phyloP scores from a whole-genome alignment of 31 red algal species.

The Endocladia muricata region DNA sequence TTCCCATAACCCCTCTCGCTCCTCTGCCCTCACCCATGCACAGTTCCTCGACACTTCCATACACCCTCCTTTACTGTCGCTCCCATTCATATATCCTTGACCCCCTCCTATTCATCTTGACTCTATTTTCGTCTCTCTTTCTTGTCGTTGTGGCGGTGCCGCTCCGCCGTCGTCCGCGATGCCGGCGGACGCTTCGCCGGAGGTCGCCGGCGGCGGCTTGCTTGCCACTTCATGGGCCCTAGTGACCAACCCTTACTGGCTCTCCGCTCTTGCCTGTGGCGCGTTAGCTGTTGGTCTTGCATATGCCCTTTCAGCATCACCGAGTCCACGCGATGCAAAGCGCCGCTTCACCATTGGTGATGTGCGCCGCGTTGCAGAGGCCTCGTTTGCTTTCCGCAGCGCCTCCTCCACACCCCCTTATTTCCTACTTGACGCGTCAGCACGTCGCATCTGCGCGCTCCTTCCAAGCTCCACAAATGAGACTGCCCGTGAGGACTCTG shows the following conservation, averaged over 20 bases:
- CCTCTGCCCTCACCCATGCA: neutral
- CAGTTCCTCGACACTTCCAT: neutral
- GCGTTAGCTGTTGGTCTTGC: constrained; percentile 5
- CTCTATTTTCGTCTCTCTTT: too few relatives aligned
- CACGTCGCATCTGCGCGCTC: constrained; percentile 1
- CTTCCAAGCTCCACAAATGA: neutral
- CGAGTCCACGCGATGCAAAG: constrained; percentile 23
- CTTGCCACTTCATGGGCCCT: neutral
- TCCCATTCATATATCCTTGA: neutral
- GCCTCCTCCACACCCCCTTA: neutral
- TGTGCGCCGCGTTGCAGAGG: neutral
- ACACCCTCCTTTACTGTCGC: neutral
- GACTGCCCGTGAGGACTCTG: neutral
- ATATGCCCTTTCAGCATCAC: constrained; percentile 1
- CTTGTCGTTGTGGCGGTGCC: too few relatives aligned
- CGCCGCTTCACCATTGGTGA: neutral
- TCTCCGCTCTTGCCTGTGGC: constrained; percentile 1
- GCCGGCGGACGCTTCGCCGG: neutral
- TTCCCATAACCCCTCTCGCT: too few relatives aligned
- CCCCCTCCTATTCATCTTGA: too few relatives aligned
- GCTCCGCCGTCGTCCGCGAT: neutral
- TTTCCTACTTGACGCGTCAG: neutral
- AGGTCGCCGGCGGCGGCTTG: neutral
- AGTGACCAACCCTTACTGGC: constrained; percentile 2
- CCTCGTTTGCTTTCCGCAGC: constrained; percentile 11